Base-by-base conservation (phyloP, 768 basidiomycete genomes). In the Scleroderma bovista region DNA sequence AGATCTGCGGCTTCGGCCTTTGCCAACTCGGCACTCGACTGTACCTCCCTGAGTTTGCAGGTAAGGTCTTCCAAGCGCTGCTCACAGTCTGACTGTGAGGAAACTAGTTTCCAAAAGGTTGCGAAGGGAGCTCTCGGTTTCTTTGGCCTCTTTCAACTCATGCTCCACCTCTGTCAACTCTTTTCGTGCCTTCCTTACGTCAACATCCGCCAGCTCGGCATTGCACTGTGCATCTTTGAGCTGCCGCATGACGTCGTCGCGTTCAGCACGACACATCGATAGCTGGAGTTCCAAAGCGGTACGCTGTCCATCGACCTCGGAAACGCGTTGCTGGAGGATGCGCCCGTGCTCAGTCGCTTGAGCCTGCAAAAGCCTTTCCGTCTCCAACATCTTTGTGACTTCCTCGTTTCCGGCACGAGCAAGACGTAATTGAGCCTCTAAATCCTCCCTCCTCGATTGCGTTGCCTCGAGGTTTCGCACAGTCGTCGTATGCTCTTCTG, bases 301-400 rank as follows among this genome's bases (percentile, higher is more conserved):
- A 8, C 92, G 80, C 64, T 97, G 93, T 1, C 93, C 89, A 60
- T 96, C 92, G 13, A 93, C 89, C 66, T 98, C 94, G 3, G 88
- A 88, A 48, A 88, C 85, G 58, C 93, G 88, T 63, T 96, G 93
- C 1, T 91, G 80, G 54, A 96, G 81, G 39, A 75, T 66, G 31
- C 78, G 70, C 51, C 85, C 83, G 49, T 82, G 75, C 59, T 77
- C 88, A 13, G 78, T 80, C 7, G 87, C 85, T 62, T 92, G 89
- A 3, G 74, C 76, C 37, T 76, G 79, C 50, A 92, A 68, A 15
- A 91, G 71, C 19, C 84, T 72, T 49, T 95, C 92, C 67, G 91
- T 90, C 69, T 96, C 92, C 44, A 93, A 67, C 38, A 87, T 84
- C 45, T 72, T 72, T 50, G 83, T 77, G 24, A 81, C 51, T 7